Conservation (phyloP, 306 rosid genomes). For the Cucurbita maxima region DNA sequence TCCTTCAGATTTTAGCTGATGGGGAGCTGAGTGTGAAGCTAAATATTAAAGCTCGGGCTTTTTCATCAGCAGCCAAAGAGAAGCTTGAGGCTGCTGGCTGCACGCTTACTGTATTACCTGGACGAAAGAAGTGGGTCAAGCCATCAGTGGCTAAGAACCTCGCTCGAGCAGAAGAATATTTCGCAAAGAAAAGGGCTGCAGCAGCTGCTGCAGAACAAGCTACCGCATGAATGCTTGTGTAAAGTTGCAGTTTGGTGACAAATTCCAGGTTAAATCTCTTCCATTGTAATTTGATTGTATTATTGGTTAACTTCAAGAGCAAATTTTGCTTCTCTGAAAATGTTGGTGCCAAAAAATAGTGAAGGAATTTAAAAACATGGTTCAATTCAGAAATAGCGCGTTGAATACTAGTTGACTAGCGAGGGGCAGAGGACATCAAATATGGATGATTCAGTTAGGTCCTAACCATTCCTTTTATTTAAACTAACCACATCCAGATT, state of each 20-base stretch:
- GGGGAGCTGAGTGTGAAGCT: constrained; percentile 74
- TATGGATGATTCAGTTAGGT: not conserved
- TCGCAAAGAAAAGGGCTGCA: constrained; percentile 72
- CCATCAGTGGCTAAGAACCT: constrained; percentile 83
- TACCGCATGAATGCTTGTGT: constrained; percentile 18
- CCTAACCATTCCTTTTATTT: not conserved
- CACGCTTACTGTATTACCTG: constrained; percentile 66
- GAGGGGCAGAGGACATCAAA: not conserved
- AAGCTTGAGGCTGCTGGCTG: constrained; percentile 81
- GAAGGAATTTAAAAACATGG: not conserved
- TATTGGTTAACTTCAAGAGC: not conserved
- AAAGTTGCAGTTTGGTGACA: not conserved
- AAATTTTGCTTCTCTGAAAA: not conserved
- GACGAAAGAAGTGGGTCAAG: constrained; percentile 95
- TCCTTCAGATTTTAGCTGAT: constrained; percentile 61
- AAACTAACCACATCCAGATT: not conserved
- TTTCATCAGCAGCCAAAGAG: constrained; percentile 73
- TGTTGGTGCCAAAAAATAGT: not conserved
- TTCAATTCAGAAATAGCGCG: not conserved
- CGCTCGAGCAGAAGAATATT: constrained; percentile 93
- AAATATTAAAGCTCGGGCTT: constrained; percentile 69
- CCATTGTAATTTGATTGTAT: constrained; percentile 7
- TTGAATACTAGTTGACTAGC: not conserved
- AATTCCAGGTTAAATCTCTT: constrained; percentile 7
- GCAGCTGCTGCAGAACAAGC: constrained; percentile 30